These are phyloP conservation scores for Leccinum aurantiacum DNA, from an alignment of 768 basidiomycete genomes.

Conservation along the genomic window DNA sequence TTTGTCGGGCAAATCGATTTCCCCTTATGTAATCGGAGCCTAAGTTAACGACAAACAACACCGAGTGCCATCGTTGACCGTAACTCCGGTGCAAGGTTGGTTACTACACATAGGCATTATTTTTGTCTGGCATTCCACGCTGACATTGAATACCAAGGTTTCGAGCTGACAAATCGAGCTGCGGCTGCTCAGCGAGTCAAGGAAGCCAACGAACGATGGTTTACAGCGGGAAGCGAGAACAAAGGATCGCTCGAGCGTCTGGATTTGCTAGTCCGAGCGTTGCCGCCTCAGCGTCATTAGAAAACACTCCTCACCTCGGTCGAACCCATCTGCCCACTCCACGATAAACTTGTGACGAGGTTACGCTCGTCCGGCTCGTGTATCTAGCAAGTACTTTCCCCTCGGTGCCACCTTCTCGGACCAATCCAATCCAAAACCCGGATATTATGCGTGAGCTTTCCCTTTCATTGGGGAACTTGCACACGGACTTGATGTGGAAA, in stretches of 20 bases:
- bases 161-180: slow-evolving; percentile 94
- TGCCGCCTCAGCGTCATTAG: no score
- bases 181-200: slow-evolving; percentile 83
- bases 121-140: neutral
- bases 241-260: no score
- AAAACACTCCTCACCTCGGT: slow-evolving; percentile 45
- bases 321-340: slow-evolving; percentile 75
- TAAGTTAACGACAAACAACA: no score
- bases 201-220: slow-evolving; percentile 98
- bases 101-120: neutral
- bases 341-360: slow-evolving; percentile 94
- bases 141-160: slow-evolving; percentile 49
- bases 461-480: slow-evolving; percentile 66
- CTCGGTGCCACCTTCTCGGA: slow-evolving; percentile 58
- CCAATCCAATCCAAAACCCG: slow-evolving; percentile 92
- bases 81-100: slow-evolving; percentile 93
- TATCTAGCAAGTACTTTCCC: slow-evolving; percentile 82
- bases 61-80: slow-evolving; percentile 65
- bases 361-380: slow-evolving; percentile 91
- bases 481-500: slow-evolving; percentile 65
- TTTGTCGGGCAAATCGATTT: no score
- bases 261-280: no score
- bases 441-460: slow-evolving; percentile 81
- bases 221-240: slow-evolving; percentile 57
- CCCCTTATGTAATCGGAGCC: no score